Conservation (phyloP, 1,284 basidiomycete genomes). For the Leccinum fuscescens region DNA sequence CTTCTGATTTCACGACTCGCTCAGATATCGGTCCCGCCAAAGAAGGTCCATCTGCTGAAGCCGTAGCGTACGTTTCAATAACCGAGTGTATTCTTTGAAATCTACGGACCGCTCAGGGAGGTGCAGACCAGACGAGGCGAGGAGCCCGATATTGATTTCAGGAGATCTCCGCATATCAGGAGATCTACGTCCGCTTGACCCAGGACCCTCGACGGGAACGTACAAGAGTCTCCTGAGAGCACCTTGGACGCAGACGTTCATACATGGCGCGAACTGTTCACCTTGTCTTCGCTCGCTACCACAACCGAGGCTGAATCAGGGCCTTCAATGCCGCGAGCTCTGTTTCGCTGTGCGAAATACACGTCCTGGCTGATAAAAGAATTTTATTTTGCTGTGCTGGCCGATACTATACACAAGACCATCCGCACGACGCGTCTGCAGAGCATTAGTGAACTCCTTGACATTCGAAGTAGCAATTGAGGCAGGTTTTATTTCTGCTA, state of each 20-base stretch:
- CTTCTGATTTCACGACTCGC: conserved; percentile 96
- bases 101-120: conserved; percentile 37
- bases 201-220: conserved; percentile 6
- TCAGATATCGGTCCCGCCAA: conserved; percentile 98
- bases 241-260: conserved; percentile 25
- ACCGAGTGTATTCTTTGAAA: not conserved
- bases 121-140: conserved; percentile 83
- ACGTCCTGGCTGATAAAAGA: too few relatives aligned
- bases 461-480: conserved; percentile 27
- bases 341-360: too few relatives aligned
- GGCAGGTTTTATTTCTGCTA: conserved; percentile 33
- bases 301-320: conserved; percentile 4
- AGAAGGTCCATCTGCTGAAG: conserved; percentile 89
- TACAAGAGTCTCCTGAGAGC: conserved; percentile 32
- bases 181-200: too few relatives aligned
- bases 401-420: conserved; percentile 16
- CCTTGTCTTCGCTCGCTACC: conserved; percentile 9
- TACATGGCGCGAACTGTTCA: conserved; percentile 30
- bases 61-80: conserved; percentile 64
- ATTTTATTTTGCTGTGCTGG: too few relatives aligned
- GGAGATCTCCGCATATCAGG: too few relatives aligned
- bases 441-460: conserved; percentile 25
- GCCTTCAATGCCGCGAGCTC: too few relatives aligned
- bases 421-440: conserved; percentile 33
- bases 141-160: conserved; percentile 72